A percentile compares a stretch with the other conserved stretches of the same genome.
phyloP scores from a whole-genome alignment of 192 early-diverging fungal genomes.

The Mortierella claussenii region DNA sequence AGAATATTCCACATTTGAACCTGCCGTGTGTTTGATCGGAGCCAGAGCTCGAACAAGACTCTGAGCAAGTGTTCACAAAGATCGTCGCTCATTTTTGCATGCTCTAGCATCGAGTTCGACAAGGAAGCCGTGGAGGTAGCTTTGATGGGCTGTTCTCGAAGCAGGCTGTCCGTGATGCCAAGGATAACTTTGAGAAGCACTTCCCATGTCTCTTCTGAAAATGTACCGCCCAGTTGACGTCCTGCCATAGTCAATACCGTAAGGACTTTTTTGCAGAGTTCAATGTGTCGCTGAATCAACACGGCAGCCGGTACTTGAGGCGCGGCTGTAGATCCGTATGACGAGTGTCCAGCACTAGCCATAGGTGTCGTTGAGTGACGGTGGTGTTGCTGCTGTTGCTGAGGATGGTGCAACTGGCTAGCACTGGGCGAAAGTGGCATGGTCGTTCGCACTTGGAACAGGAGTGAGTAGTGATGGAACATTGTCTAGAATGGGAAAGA shows the following conservation, averaged over 20 bases:
- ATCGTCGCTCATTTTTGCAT: constrained; percentile 75
- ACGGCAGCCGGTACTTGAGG: constrained; percentile 35
- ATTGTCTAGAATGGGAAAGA: constrained; percentile 62
- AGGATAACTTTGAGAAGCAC: constrained; percentile 83
- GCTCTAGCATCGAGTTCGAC: constrained; percentile 33
- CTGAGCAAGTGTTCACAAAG: constrained; percentile 77
- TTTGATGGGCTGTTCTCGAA: constrained; percentile 63
- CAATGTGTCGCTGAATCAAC: constrained; percentile 69
- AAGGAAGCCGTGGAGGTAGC: no score
- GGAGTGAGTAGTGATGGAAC: constrained; percentile 80
- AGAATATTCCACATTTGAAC: constrained; percentile 86
- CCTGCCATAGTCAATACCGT: constrained; percentile 70
- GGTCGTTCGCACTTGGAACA: constrained; percentile 62
- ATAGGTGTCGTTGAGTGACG: constrained; percentile 39
- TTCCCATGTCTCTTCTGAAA: constrained; percentile 83
- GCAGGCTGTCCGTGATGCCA: constrained; percentile 78
- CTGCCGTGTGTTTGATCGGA: constrained; percentile 70
- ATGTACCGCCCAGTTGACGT: constrained; percentile 63
- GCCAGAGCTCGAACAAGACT: constrained; percentile 85
- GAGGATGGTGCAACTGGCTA: neutral
- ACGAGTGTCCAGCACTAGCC: constrained; percentile 8
- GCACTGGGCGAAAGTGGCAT: constrained; percentile 47
- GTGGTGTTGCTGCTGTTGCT: constrained; percentile 9
- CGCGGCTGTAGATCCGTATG: constrained; percentile 7
- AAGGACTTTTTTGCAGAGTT: constrained; percentile 79